Evolutionary conservation across 331 rosid species (phyloP).

Genomic region (Malus hybrid): DNA sequence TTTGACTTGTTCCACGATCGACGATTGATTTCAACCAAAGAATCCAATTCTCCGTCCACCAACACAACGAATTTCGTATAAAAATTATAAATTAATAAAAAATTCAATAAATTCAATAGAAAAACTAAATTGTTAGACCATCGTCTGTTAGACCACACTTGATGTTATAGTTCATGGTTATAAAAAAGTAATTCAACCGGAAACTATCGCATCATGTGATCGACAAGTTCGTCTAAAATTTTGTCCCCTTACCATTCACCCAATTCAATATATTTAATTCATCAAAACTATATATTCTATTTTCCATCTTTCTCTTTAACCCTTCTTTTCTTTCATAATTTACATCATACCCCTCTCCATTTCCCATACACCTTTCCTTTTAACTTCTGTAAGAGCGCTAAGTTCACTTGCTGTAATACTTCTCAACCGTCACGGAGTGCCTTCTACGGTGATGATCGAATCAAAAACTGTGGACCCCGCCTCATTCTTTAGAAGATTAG

Average conservation of each 20-base stretch:
- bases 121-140: too few species aligned
- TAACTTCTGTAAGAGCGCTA: background rate
- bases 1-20: background rate
- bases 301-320: background rate
- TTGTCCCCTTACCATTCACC: too few species aligned
- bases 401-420: background rate
- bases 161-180: too few species aligned
- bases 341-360: background rate
- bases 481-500: background rate
- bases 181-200: too few species aligned
- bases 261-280: background rate
- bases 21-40: background rate
- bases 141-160: too few species aligned
- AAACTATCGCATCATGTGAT: too few species aligned
- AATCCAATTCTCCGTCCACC: background rate
- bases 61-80: background rate
- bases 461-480: background rate
- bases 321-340: background rate
- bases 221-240: too few species aligned
- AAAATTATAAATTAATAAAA: background rate
- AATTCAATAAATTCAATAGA: background rate
- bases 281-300: constrained; percentile 7
- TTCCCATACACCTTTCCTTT: background rate
- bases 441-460: background rate
- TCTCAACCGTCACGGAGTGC: background rate